Evolutionary conservation across 2,329 filamentous ascomycete species (phyloP).

Genomic region (Pseudovirgaria hyperparasitica): DNA sequence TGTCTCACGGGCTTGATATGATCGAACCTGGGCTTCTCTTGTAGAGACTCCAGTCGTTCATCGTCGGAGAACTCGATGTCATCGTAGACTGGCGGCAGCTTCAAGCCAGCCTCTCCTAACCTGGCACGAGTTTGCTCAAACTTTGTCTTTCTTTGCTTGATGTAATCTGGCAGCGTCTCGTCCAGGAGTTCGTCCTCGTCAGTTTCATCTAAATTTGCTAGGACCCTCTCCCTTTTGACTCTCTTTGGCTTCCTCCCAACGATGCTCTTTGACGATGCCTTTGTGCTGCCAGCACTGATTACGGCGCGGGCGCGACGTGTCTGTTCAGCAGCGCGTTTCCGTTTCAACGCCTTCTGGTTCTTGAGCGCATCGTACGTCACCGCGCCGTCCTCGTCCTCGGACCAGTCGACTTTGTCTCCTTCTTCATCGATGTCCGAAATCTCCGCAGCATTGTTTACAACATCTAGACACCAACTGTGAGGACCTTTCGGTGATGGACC

Average conservation of each 20-base stretch:
- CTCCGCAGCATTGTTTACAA: constrained; percentile 1
- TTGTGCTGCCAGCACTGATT: constrained; percentile 28
- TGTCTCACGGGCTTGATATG: constrained; percentile 50
- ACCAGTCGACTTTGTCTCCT: constrained; percentile 6
- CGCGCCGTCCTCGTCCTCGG: constrained; percentile 37
- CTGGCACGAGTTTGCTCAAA: constrained; percentile 52
- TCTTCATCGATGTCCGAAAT: constrained; percentile 1
- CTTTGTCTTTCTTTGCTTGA: constrained; percentile 51
- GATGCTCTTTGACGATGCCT: constrained; percentile 30
- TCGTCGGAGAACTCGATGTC: constrained; percentile 66
- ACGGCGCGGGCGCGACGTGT: constrained; percentile 35
- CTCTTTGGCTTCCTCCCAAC: constrained; percentile 20
- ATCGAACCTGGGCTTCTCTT: constrained; percentile 57
- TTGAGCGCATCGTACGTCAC: constrained; percentile 52
- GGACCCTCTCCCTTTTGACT: neutral
- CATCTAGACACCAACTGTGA: neutral
- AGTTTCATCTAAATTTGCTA: neutral
- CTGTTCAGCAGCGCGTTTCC: constrained; percentile 37
- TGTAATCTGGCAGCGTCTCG: constrained; percentile 56
- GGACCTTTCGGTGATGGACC: neutral
- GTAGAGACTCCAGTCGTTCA: constrained; percentile 46
- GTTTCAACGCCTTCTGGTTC: constrained; percentile 41
- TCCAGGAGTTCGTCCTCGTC: constrained; percentile 44
- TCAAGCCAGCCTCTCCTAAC: constrained; percentile 56
- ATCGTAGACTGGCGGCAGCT: constrained; percentile 64